Evolutionary conservation across 2,329 filamentous ascomycete genomes (phyloP).

Genomic region (Aspergillus brunneoviolaceus): DNA sequence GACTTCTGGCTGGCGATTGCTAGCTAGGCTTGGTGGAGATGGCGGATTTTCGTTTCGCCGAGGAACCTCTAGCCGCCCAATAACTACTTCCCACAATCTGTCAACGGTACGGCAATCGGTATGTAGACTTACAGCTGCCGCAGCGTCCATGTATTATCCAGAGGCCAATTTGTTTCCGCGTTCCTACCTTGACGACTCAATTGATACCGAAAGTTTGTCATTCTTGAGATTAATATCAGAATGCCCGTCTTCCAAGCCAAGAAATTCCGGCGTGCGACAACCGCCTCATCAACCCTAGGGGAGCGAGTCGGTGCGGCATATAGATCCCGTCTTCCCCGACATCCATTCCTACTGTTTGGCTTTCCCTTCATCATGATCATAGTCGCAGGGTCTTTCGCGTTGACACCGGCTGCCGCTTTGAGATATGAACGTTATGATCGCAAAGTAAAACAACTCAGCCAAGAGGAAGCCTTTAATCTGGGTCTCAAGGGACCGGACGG

Average conservation of each 20-base stretch:
- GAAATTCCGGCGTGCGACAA: constrained; percentile 63
- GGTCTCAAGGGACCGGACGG: constrained; percentile 64
- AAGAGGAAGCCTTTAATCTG: constrained; percentile 83
- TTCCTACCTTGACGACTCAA: not conserved
- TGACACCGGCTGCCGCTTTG: constrained; percentile 90
- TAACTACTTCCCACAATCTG: not conserved
- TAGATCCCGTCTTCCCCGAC: constrained; percentile 69
- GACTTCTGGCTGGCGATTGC: not conserved
- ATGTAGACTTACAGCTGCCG: not conserved
- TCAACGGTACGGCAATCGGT: not conserved
- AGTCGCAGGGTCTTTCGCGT: constrained; percentile 85
- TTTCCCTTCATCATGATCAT: constrained; percentile 90
- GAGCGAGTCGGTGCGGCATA: constrained; percentile 74
- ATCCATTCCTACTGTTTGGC: constrained; percentile 90
- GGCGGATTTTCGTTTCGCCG: not conserved
- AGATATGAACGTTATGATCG: constrained; percentile 92
- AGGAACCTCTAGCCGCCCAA: not conserved
- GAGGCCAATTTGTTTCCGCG: not conserved
- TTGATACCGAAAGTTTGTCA: not conserved
- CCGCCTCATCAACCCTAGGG: constrained; percentile 54
- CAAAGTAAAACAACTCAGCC: constrained; percentile 78
- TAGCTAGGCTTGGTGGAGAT: not conserved
- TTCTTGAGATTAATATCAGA: constrained; percentile 8
- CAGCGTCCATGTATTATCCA: not conserved
- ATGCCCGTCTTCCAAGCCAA: constrained; percentile 69